A percentile compares a stretch with the other conserved stretches of the same genome.
These are phyloP conservation scores for Puccinia polysora DNA, from an alignment of 1,284 basidiomycete species.

Conservation along the genomic window DNA sequence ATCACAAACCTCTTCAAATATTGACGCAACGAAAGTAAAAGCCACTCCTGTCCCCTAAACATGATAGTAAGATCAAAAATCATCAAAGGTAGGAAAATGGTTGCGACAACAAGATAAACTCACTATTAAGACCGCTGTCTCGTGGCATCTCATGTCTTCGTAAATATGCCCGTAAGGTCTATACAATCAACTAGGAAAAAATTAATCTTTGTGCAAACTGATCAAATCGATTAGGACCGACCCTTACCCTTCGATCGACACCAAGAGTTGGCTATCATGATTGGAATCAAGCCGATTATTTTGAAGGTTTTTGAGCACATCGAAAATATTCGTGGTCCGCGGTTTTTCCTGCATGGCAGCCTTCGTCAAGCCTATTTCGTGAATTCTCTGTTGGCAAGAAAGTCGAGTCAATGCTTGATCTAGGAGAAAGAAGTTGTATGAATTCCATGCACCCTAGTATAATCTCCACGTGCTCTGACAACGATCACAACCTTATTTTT, in stretches of 20 bases:
- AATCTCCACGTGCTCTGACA: conserved; percentile 35
- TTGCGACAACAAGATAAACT: neutral
- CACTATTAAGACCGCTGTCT: conserved; percentile 35
- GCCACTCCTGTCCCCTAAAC: conserved; percentile 26
- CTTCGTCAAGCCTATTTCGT: conserved; percentile 37
- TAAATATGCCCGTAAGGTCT: conserved; percentile 37
- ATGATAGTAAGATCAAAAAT: neutral
- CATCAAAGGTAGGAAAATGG: neutral
- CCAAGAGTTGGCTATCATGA: conserved; percentile 24
- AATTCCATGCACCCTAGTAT: conserved; percentile 21
- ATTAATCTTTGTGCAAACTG: neutral
- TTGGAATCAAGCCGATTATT: conserved; percentile 5
- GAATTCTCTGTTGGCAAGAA: conserved; percentile 9
- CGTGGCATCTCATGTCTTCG: conserved; percentile 11
- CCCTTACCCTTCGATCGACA: conserved; percentile 33
- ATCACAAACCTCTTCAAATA: conserved; percentile 40
- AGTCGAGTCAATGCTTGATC: neutral
- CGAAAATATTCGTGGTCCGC: neutral
- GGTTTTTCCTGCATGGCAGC: conserved; percentile 20
- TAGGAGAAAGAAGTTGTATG: neutral
- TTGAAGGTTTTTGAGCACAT: neutral
- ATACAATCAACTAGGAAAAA: neutral
- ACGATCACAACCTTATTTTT: conserved; percentile 32
- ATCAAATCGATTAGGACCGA: neutral
- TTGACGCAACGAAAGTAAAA: conserved; percentile 32